A percentile compares a stretch with the other conserved stretches of the same genome.
Evolutionary conservation across 495 filamentous ascomycete species (phyloP).

Genomic region (Margaritispora aquatica): DNA sequence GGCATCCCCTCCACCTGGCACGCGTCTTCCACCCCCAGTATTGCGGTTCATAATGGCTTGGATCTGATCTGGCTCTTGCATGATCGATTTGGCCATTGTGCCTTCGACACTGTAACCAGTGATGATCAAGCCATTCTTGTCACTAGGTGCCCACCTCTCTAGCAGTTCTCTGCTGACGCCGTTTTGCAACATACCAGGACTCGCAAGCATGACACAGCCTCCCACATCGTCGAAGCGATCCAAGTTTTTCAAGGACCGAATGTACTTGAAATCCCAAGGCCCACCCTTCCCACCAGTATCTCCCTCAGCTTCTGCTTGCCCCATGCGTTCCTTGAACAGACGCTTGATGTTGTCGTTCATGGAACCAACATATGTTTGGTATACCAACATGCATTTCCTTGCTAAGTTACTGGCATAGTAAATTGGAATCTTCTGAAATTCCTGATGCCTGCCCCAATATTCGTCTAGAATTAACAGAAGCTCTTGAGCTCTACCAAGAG

Average conservation of each 20-base stretch:
- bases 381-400: conserved; percentile 95
- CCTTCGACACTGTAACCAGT: conserved; percentile 98
- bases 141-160: conserved; percentile 91
- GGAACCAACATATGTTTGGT: conserved; percentile 92
- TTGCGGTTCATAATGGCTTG: conserved; percentile 82
- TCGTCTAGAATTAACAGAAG: conserved; percentile 92
- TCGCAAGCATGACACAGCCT: conserved; percentile 93
- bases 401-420: conserved; percentile 95
- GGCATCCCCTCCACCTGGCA: conserved; percentile 49
- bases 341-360: conserved; percentile 99
- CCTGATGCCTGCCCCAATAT: conserved; percentile 84
- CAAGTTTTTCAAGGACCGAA: conserved; percentile 82
- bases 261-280: conserved; percentile 93
- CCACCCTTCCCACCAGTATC: conserved; percentile 69
- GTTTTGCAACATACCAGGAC: conserved; percentile 95
- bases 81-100: conserved; percentile 92
- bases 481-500: conserved; percentile 88
- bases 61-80: conserved; percentile 89
- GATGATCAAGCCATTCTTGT: conserved; percentile 93
- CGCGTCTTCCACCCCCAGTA: conserved; percentile 44
- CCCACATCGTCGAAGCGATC: conserved; percentile 96
- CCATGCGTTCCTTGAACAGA: conserved; percentile 78
- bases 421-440: conserved; percentile 85
- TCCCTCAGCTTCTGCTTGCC: conserved; percentile 71
- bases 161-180: conserved; percentile 88